Percentiles rank a stretch among this genome's conserved stretches.
Conservation (phyloP, 352 stramenopile genomes). For the Achlya hypogyna region DNA sequence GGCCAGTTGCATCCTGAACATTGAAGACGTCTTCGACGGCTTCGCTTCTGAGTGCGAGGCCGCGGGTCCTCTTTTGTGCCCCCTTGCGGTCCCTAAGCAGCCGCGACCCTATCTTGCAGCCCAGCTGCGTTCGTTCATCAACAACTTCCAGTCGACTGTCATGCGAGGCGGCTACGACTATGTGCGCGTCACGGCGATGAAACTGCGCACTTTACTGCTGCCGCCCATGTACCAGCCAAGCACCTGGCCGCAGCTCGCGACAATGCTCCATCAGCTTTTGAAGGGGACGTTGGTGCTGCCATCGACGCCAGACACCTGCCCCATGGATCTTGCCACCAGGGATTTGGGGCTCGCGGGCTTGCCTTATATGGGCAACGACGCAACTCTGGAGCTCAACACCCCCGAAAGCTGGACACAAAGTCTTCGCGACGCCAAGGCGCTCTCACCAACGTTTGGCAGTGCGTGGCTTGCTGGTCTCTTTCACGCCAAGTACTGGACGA, state of each 20-base stretch:
- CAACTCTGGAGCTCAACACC: neutral
- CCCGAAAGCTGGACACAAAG: neutral
- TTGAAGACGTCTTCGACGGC: neutral
- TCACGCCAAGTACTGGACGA: conserved; percentile 2
- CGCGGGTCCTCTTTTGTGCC: neutral
- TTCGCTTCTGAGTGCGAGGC: conserved; percentile 4
- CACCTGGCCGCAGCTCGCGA: conserved; percentile 1
- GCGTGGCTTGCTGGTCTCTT: neutral
- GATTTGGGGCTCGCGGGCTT: neutral
- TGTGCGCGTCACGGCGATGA: neutral
- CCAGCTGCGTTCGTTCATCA: neutral
- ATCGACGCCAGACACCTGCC: neutral
- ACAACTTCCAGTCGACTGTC: neutral
- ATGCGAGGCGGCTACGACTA: neutral
- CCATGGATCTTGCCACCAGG: neutral
- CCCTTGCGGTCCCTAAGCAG: neutral
- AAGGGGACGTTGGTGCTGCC: neutral
- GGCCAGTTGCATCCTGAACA: neutral
- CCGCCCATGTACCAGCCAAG: neutral
- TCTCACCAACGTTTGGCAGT: neutral
- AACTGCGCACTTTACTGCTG: neutral
- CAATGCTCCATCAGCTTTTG: neutral
- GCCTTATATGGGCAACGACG: conserved; percentile 10
- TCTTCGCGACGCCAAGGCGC: neutral
- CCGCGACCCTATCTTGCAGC: neutral